Evolutionary conservation across 1,284 basidiomycete species (phyloP).

Genomic region (Naganishia cerealis): DNA sequence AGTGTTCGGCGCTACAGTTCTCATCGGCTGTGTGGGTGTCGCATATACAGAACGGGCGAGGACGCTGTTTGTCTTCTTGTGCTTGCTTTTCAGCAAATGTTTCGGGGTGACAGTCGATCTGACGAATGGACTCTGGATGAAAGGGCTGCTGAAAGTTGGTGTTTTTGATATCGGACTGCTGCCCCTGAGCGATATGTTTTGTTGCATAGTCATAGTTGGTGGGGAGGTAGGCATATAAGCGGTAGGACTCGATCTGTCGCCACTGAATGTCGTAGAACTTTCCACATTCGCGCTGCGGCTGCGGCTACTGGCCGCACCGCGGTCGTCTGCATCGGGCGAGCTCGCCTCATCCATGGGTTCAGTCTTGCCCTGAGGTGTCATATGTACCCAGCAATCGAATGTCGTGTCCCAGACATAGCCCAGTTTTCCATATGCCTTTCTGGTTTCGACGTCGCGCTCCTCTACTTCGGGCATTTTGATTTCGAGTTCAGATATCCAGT

Average conservation of each 20-base stretch:
- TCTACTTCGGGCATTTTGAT: constrained; percentile 11
- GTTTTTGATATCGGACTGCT: neutral
- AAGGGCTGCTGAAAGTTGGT: constrained; percentile 24
- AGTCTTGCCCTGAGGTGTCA: constrained; percentile 1
- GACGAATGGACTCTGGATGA: constrained; percentile 12
- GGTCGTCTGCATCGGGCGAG: neutral
- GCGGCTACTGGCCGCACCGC: neutral
- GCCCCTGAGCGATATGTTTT: neutral
- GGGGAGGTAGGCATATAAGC: constrained; percentile 1
- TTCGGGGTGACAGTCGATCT: constrained; percentile 8
- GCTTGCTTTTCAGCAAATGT: neutral
- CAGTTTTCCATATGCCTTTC: constrained; percentile 7
- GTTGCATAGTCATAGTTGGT: neutral
- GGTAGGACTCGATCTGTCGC: constrained; percentile 4
- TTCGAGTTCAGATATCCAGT: constrained; percentile 15
- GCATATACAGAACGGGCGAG: neutral
- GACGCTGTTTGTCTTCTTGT: neutral
- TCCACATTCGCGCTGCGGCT: neutral
- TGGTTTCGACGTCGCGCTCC: constrained; percentile 22
- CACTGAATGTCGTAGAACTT: neutral
- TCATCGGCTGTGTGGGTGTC: constrained; percentile 11
- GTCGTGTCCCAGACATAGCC: constrained; percentile 25
- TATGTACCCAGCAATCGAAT: constrained; percentile 19
- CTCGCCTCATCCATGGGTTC: neutral
- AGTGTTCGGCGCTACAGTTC: neutral